These are phyloP conservation scores for Ophiostoma montium DNA, from an alignment of 2,329 filamentous ascomycete genomes.

Conservation along the genomic window DNA sequence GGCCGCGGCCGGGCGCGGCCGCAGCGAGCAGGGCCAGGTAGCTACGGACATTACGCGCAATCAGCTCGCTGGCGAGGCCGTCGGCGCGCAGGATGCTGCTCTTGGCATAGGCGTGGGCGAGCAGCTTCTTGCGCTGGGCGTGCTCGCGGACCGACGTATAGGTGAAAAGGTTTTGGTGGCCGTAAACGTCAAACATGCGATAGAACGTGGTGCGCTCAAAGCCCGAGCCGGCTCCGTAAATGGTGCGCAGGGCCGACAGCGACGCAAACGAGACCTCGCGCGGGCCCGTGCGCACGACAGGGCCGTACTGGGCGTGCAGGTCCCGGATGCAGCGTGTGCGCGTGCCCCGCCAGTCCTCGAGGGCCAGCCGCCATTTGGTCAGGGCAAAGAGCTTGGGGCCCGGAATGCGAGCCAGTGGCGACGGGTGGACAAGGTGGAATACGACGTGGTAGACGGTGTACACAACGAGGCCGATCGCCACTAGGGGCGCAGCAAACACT, in stretches of 20 bases:
- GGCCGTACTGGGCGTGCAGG: constrained; percentile 31
- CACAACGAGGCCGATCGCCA: not conserved
- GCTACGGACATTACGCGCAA: constrained; percentile 9
- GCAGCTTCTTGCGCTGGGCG: constrained; percentile 34
- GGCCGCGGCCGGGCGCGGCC: not conserved
- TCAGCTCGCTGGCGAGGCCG: constrained; percentile 25
- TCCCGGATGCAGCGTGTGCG: constrained; percentile 27
- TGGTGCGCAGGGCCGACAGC: constrained; percentile 32
- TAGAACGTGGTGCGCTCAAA: constrained; percentile 38
- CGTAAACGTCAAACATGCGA: constrained; percentile 40
- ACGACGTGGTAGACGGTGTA: not conserved
- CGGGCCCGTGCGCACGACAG: constrained; percentile 32
- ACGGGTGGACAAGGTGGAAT: constrained; percentile 1
- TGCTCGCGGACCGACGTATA: constrained; percentile 30
- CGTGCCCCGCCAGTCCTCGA: constrained; percentile 28
- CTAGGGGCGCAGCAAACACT: not conserved
- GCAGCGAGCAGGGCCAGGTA: constrained; percentile 11
- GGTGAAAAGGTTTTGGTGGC: constrained; percentile 36
- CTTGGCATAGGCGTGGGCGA: constrained; percentile 40
- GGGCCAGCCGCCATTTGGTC: constrained; percentile 30
- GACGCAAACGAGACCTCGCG: constrained; percentile 29
- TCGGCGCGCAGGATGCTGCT: constrained; percentile 25
- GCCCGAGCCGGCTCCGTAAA: constrained; percentile 38
- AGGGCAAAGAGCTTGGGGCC: constrained; percentile 26
- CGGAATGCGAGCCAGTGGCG: constrained; percentile 16